A percentile compares a stretch with the other conserved stretches of the same genome.
phyloP scores from a whole-genome alignment of 305 asterid species.

The Plantago rigida region DNA sequence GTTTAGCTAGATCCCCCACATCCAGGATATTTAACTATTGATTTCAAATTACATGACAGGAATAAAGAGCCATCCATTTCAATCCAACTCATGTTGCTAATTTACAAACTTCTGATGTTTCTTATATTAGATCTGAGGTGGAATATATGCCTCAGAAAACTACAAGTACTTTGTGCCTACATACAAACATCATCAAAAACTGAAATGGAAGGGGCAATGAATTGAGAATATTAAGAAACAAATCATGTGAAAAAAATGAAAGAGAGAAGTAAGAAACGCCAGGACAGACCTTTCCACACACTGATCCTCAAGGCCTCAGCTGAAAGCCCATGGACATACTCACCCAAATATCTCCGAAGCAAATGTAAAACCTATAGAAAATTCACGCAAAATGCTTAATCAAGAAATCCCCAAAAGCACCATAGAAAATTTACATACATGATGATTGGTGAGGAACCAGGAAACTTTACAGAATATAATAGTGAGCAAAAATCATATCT shows the following conservation, averaged over 20 bases:
- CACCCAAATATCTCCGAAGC: slow-evolving; percentile 96
- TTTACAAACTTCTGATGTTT: not conserved
- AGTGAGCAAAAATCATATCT: too few species aligned
- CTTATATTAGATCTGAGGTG: not conserved
- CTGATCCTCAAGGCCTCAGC: slow-evolving; percentile 95
- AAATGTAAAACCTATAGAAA: slow-evolving; percentile 74
- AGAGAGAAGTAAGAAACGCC: slow-evolving; percentile 9
- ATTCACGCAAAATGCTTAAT: slow-evolving; percentile 18
- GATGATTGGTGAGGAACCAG: slow-evolving; percentile 3
- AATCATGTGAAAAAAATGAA: not conserved
- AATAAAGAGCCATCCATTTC: not conserved
- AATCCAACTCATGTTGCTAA: not conserved
- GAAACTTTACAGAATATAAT: not conserved
- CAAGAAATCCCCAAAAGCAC: slow-evolving; percentile 13
- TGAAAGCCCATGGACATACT: slow-evolving; percentile 95
- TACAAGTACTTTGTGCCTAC: not conserved
- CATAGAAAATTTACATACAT: slow-evolving; percentile 6
- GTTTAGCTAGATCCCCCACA: too few species aligned
- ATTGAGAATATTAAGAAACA: slow-evolving; percentile 8
- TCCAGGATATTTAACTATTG: not conserved
- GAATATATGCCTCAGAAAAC: not conserved
- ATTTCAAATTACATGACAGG: not conserved
- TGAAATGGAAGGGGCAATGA: slow-evolving; percentile 17
- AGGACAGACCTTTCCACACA: slow-evolving; percentile 77
- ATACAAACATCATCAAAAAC: not conserved